Evolutionary conservation across 1,284 basidiomycete species (phyloP).

Genomic region (Schizopora paradoxa): DNA sequence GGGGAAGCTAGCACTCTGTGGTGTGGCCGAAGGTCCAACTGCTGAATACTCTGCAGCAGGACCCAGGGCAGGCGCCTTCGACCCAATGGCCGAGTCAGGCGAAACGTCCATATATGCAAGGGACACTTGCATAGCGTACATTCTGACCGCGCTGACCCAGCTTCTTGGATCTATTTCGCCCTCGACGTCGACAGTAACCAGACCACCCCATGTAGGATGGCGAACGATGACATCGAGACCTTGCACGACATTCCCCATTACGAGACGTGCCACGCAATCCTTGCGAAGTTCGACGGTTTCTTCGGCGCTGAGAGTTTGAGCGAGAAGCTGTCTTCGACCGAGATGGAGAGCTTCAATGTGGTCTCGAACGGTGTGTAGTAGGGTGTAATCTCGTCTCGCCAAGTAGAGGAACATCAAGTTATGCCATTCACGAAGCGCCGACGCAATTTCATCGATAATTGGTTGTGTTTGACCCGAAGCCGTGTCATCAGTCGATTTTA

Average conservation of each 20-base stretch:
- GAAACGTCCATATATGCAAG: conserved; percentile 74
- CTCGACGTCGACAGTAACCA: conserved; percentile 82
- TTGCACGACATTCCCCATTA: conserved; percentile 88
- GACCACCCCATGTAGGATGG: conserved; percentile 85
- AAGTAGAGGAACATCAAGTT: conserved; percentile 89
- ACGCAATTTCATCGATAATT: conserved; percentile 95
- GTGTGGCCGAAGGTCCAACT: conserved; percentile 45
- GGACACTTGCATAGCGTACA: conserved; percentile 83
- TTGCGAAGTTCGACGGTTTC: conserved; percentile 80
- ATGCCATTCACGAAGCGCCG: conserved; percentile 94
- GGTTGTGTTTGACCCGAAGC: conserved; percentile 78
- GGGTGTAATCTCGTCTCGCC: conserved; percentile 80
- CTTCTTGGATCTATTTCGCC: conserved; percentile 68
- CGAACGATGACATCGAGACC: conserved; percentile 93
- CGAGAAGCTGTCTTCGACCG: conserved; percentile 84
- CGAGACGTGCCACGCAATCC: conserved; percentile 85
- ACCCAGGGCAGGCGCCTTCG: conserved; percentile 22
- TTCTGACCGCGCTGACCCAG: conserved; percentile 82
- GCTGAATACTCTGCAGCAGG: conserved; percentile 19
- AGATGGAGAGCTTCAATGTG: conserved; percentile 91
- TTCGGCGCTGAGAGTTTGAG: conserved; percentile 83
- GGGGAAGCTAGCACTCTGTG: conserved; percentile 63
- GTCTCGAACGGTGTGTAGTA: conserved; percentile 82
- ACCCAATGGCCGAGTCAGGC: conserved; percentile 31
- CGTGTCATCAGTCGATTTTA: conserved; percentile 92